Evolutionary conservation across 495 filamentous ascomycete species (phyloP), one percentile per base, ranked within the genome.

Genomic region (Penicillium subrubescens): DNA sequence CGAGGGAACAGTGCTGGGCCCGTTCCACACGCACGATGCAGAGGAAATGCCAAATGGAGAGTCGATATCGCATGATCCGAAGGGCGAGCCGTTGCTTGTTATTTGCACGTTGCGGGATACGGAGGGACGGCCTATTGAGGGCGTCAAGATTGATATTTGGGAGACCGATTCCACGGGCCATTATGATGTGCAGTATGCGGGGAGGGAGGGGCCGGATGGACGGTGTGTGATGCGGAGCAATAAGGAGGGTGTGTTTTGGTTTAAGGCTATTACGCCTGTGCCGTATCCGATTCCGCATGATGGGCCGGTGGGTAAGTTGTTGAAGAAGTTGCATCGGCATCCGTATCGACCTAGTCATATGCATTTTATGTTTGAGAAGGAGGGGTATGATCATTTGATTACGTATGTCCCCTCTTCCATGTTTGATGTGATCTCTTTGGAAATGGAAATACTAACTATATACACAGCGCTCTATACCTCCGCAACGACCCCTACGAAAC

Each of bases 321-420:
- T 97, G 75, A 79, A 80, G 77, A 78, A 76, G 76, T 70, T 97
- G 73, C 82, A 84, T 29, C 81, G 94, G 33, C 94, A 97, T 79
- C 86, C 89, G 63, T 96, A 87, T 79, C 79, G 94, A 43, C 94
- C 94, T 29, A 88, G 88, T 51, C 93, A 97, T 81, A 88, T 97
- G 83, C 94, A 97, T 79, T 97, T 97, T 71, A 95, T 96, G 91
- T 96, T 97, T 77, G 86, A 89, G 74, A 96, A 93, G 81, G 79
- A 82, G 76, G 92, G 88, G 0, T 96, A 89, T 75, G 92, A 97
- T 76, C 84, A 90, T 70, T 79, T 97, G 67, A 87, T 97, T 68
- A 97, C 94, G 90, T 93, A 76, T 64, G 88, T 85, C 25, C 25
- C 25, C 25, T 62, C 27, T 55, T 39, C 51, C 21, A 14, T 29